Evolutionary conservation across 2,329 filamentous ascomycete genomes (phyloP), one percentile per base, ranked within the genome.

Genomic region (Coniochaeta sp.): DNA sequence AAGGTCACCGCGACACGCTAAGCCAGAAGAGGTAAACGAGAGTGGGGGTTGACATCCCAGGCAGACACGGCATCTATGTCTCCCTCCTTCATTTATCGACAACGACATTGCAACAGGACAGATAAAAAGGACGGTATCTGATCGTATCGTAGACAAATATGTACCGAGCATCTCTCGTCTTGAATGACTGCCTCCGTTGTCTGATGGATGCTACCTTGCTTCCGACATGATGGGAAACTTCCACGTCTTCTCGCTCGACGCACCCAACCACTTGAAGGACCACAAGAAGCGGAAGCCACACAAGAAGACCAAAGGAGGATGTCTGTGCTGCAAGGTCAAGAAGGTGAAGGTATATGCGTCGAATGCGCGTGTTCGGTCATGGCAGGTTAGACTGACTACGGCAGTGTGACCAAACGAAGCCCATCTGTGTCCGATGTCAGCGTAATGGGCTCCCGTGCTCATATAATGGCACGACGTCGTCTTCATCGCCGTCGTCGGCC

Each of bases 231-330:
- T n/a, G 31, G 54, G 31, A 8, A 40, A 36, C 38, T 67, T 67
- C 59, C 66, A 67, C 59, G 66, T 67, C 28, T 64, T 67, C 14
- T 61, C 64, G 17, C 64, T 67, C 81, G 2, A 74, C 31, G 47
- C 43, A 6, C 59, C 40, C 52, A 24, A 33, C 22, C 61, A 66
- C 55, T 60, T 58, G 26, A 63, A 64, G 11, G 65, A 67, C 11
- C 66, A 67, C 60, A 66, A 64, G 58, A 62, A 62, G 1, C 64
- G 67, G 1, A 61, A 62, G 28, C 62, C 63, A 22, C 67, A 68
- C 58, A 65, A 59, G 47, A 68, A 68, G 60, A 62, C 64, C 9
- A 59, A 63, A 28, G 58, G 54, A 33, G 67, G 67, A 24, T 68
- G 67, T 33, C 22, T 58, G 14, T 64, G 58, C 22, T 68, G 66